A percentile compares a stretch with the other conserved stretches of the same genome.
These are phyloP conservation scores for Prunus davidiana DNA, from an alignment of 306 rosid genomes.

Conservation along the genomic window DNA sequence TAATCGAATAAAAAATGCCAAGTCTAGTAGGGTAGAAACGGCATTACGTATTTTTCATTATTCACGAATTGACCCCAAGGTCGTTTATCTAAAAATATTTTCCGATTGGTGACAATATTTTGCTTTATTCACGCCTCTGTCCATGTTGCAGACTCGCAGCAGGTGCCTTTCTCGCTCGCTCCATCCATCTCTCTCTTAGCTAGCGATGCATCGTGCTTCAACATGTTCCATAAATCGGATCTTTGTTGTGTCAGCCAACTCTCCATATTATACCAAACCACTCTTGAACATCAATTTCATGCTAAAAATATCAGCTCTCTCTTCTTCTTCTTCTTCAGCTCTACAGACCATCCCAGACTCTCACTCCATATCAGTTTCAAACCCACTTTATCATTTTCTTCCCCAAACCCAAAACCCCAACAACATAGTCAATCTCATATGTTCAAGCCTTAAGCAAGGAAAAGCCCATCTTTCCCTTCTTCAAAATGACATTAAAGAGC, in stretches of 20 bases:
- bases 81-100: neutral
- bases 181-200: neutral
- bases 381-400: conserved; percentile 75
- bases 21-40: neutral
- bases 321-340: conserved; percentile 36
- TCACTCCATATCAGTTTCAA: conserved; percentile 36
- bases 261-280: neutral
- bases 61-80: neutral
- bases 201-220: conserved; percentile 50
- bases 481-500: conserved; percentile 43
- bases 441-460: conserved; percentile 47
- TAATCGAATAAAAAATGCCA: too few species aligned
- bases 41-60: neutral
- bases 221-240: neutral
- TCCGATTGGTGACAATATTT: neutral
- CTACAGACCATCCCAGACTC: conserved; percentile 43
- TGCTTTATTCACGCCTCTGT: neutral
- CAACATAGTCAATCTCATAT: conserved; percentile 66
- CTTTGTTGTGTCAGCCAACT: neutral
- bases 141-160: neutral
- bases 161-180: neutral
- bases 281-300: conserved; percentile 8
- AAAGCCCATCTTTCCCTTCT: conserved; percentile 38
- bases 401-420: conserved; percentile 76
- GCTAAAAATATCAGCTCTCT: conserved; percentile 17